These are phyloP conservation scores for Microbotryum violaceum DNA, from an alignment of 1,284 basidiomycete genomes.

Conservation along the genomic window DNA sequence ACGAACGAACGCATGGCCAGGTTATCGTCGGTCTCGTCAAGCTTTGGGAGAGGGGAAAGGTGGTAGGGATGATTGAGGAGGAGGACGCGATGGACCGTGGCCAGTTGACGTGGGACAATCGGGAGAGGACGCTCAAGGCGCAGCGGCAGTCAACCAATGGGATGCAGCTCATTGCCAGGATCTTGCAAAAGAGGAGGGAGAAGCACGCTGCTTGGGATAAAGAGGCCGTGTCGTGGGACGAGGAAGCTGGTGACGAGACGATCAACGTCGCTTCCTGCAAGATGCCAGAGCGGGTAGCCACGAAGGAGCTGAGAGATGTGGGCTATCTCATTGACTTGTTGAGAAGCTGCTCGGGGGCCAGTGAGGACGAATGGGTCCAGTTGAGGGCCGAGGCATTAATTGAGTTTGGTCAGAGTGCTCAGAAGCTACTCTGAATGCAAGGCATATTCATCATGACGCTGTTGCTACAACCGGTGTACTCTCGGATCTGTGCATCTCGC, in stretches of 20 bases:
- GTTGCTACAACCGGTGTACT: too few relatives aligned
- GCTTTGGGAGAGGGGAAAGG: slow-evolving; percentile 20
- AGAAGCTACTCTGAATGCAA: too few relatives aligned
- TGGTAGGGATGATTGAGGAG: not conserved
- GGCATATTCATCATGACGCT: too few relatives aligned
- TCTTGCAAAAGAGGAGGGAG: slow-evolving; percentile 11
- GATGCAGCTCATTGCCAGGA: slow-evolving; percentile 8
- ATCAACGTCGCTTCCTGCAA: not conserved
- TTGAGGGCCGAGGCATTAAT: slow-evolving; percentile 1
- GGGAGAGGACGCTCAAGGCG: slow-evolving; percentile 1
- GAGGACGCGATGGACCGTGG: not conserved
- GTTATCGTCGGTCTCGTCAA: slow-evolving; percentile 27
- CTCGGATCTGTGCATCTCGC: too few relatives aligned
- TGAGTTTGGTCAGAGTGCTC: slow-evolving; percentile 6
- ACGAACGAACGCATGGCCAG: slow-evolving; percentile 16
- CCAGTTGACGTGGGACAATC: not conserved
- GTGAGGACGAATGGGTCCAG: slow-evolving; percentile 1
- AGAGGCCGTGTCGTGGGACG: not conserved
- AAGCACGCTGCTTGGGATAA: not conserved
- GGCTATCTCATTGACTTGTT: slow-evolving; percentile 20
- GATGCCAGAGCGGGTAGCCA: slow-evolving; percentile 7
- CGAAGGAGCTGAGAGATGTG: slow-evolving; percentile 18
- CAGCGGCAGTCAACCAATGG: not conserved
- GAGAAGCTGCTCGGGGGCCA: slow-evolving; percentile 4
- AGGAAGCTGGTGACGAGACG: not conserved